A percentile compares a stretch with the other conserved stretches of the same genome.
Conservation (phyloP, 768 basidiomycete species). For the Roridomyces roridus region DNA sequence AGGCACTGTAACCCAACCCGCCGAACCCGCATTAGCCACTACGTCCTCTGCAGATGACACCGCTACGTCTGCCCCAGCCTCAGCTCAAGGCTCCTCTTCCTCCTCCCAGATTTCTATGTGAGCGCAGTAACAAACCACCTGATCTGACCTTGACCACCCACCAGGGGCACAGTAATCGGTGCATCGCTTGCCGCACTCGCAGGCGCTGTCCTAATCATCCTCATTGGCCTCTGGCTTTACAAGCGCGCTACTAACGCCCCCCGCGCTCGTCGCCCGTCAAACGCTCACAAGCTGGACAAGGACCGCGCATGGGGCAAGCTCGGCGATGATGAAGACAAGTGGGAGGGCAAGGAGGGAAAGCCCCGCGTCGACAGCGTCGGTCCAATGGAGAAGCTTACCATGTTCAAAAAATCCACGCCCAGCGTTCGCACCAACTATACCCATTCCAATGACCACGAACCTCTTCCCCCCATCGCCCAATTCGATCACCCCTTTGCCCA, state of each 20-base stretch:
- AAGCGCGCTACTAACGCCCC: constrained; percentile 53
- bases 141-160: too few relatives aligned
- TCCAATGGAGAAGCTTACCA: constrained; percentile 66
- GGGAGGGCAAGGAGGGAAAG: constrained; percentile 43
- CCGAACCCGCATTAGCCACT: constrained; percentile 11
- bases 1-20: not conserved
- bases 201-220: constrained; percentile 54
- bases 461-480: constrained; percentile 39
- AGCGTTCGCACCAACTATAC: constrained; percentile 62
- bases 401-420: constrained; percentile 68
- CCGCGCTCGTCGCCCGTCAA: constrained; percentile 35
- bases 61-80: constrained; percentile 10
- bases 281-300: constrained; percentile 46
- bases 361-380: constrained; percentile 48
- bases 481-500: constrained; percentile 59
- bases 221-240: constrained; percentile 62
- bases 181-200: constrained; percentile 69
- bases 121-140: too few relatives aligned
- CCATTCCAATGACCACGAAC: constrained; percentile 49
- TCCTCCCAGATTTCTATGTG: constrained; percentile 47
- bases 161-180: constrained; percentile 65
- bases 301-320: constrained; percentile 65
- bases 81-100: constrained; percentile 19
- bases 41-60: constrained; percentile 12
- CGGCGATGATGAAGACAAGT: constrained; percentile 53